Evolutionary conservation across 1,139 yeast genomes (phyloP).

Genomic region (Saccharomyces hybrid): DNA sequence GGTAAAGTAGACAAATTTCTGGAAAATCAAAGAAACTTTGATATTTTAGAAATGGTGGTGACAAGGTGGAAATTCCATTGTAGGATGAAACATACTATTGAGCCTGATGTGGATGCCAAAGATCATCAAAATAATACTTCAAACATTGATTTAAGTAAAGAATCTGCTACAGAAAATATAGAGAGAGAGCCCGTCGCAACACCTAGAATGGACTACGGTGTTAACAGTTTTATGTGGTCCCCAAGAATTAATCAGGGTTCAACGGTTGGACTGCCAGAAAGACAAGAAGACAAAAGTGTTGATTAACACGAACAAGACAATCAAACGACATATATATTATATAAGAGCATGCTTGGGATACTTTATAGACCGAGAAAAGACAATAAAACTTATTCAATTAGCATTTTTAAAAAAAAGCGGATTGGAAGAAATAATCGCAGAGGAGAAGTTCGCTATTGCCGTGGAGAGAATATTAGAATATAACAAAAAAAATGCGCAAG

Average conservation of each 20-base stretch:
- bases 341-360: background rate
- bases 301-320: background rate
- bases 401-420: too few relatives aligned
- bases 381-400: too few relatives aligned
- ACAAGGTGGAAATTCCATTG: slow-evolving; percentile 47
- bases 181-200: slow-evolving; percentile 12
- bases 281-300: background rate
- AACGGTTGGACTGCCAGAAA: background rate
- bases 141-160: background rate
- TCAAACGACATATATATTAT: background rate
- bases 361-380: background rate
- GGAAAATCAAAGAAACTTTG: slow-evolving; percentile 42
- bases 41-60: slow-evolving; percentile 50
- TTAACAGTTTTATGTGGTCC: slow-evolving; percentile 27
- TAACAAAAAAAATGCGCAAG: slow-evolving; percentile 17
- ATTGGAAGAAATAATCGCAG: too few relatives aligned
- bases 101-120: background rate
- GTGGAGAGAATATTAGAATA: too few relatives aligned
- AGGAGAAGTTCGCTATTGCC: too few relatives aligned
- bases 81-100: slow-evolving; percentile 15
- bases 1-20: slow-evolving; percentile 53
- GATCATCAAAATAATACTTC: background rate
- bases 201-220: slow-evolving; percentile 23
- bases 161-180: background rate
- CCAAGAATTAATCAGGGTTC: slow-evolving; percentile 10